Base-by-base conservation (phyloP, 225 moss, liverwort and hornwort genomes). In the Antitrichia curtipendula region DNA sequence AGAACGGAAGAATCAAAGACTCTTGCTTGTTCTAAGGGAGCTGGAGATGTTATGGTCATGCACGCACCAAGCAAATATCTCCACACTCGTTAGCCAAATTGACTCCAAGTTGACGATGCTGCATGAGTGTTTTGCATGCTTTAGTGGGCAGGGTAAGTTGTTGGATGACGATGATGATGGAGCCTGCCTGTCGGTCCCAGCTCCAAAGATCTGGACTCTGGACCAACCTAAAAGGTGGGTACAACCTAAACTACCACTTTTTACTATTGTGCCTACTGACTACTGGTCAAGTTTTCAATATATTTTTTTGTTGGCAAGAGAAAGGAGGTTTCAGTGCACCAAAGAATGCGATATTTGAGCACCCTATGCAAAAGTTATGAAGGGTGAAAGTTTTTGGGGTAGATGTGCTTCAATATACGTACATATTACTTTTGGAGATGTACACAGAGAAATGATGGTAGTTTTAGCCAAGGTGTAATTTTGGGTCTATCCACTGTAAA, bases 381-480 rank as follows among this genome's bases (percentile, higher is more conserved):
- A 34, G 10, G 19, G 4, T 18, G 1, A 21, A n/a, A n/a, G 11
- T 66, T n/a, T 66, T 20, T n/a, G 1, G 0, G 10, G 6, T 28
- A 60, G 60, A 28, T 4, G 28, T 60, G 12, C 12, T 60, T 60
- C 23, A 11, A 28, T 20, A 11, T 20, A 31, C 1, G 6, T 66
- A 13, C 3, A 41, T 70, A 41, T 41, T 15, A 24, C 14, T 69
- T 40, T 69, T 12, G 69, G 69, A 40, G 8, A 40, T 40, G 25
- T 40, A 14, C 3, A 40, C 0, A 24, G 0, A 13, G 8, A 13
- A 4, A 25, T 25, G 24, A 21, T 69, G 40, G 8, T 0, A 11
- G 3, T 13, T 38, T 8, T 68, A 23, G 23, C 7, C 0, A 7
- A 0, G 23, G 41, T 41, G 41, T 1, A 0, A 41, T 8, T 70